phyloP scores from a whole-genome alignment of 805 yeast species.

The Zygoascus bituminiphila region DNA sequence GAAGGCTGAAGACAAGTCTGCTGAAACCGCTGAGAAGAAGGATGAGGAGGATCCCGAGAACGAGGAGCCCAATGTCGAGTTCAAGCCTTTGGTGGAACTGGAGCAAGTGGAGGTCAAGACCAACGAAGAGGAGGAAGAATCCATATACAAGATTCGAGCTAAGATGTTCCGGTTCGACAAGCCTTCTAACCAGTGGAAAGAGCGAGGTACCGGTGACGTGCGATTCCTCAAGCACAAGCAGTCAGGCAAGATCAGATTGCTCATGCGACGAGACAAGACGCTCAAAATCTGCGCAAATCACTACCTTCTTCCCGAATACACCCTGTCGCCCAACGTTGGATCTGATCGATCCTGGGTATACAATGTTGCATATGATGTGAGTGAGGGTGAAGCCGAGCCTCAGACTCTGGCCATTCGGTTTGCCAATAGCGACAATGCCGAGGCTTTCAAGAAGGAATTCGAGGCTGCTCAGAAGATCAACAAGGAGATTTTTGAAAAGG shows the following conservation, averaged over 20 bases:
- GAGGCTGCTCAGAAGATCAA: constrained; percentile 71
- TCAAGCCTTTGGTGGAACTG: constrained; percentile 90
- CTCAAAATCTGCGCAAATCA: constrained; percentile 98
- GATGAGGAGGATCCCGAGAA: constrained; percentile 49
- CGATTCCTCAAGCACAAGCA: constrained; percentile 86
- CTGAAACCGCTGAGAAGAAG: constrained; percentile 29
- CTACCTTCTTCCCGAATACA: constrained; percentile 62
- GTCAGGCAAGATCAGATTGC: constrained; percentile 73
- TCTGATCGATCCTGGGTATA: constrained; percentile 98
- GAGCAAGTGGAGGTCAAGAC: constrained; percentile 96
- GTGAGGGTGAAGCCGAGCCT: constrained; percentile 95
- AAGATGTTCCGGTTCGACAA: constrained; percentile 85
- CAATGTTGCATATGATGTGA: constrained; percentile 84
- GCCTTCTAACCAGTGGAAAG: constrained; percentile 93
- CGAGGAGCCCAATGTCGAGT: constrained; percentile 80
- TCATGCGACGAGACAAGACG: constrained; percentile 99
- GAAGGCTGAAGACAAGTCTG: constrained; percentile 25
- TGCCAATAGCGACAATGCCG: constrained; percentile 59
- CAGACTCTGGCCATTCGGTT: constrained; percentile 95
- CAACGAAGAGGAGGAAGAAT: constrained; percentile 86
- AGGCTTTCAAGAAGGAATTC: constrained; percentile 86
- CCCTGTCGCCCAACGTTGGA: constrained; percentile 86
- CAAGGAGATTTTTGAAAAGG: constrained; percentile 33
- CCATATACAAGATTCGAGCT: constrained; percentile 78
- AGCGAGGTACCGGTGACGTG: constrained; percentile 98